Percentiles rank a stretch among this genome's conserved stretches.
These are phyloP conservation scores for Herpotrichia juniperi DNA, from an alignment of 2,329 filamentous ascomycete genomes.

Conservation along the genomic window DNA sequence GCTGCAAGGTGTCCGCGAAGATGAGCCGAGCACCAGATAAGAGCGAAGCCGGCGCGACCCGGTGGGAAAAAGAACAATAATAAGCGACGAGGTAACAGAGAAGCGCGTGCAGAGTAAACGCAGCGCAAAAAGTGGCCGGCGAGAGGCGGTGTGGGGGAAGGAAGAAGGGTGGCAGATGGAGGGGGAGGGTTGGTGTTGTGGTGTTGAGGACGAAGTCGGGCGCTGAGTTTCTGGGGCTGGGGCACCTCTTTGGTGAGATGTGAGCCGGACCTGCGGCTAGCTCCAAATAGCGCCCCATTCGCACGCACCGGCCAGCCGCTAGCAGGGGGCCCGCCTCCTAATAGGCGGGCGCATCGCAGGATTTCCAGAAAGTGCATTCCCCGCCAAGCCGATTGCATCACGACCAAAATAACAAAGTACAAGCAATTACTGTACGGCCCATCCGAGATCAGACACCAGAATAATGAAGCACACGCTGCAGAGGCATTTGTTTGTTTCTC, in stretches of 20 bases:
- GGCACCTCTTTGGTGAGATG: constrained; percentile 15
- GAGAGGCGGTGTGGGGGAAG: constrained; percentile 16
- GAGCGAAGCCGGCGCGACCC: constrained; percentile 16
- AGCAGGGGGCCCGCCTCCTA: constrained; percentile 1
- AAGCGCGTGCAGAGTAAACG: constrained; percentile 27
- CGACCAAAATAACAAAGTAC: not conserved
- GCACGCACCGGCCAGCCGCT: constrained; percentile 14
- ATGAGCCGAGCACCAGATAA: constrained; percentile 32
- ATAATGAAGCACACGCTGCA: too few species aligned
- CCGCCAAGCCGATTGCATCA: not conserved
- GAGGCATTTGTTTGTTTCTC: not conserved
- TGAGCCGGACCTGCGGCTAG: constrained; percentile 13
- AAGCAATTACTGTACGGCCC: too few species aligned
- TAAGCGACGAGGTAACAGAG: constrained; percentile 28
- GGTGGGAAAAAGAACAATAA: constrained; percentile 25
- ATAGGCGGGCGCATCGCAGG: not conserved
- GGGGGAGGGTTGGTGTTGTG: constrained; percentile 4
- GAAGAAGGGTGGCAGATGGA: constrained; percentile 2
- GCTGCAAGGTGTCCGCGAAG: constrained; percentile 37
- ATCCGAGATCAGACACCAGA: not conserved
- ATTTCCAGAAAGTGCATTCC: not conserved
- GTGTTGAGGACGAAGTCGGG: constrained; percentile 4
- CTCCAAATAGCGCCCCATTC: constrained; percentile 8
- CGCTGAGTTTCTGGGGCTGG: constrained; percentile 17
- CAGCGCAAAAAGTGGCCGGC: constrained; percentile 32